phyloP scores from a whole-genome alignment of 1,139 yeast genomes.

The Sugiyamaella japonica region DNA sequence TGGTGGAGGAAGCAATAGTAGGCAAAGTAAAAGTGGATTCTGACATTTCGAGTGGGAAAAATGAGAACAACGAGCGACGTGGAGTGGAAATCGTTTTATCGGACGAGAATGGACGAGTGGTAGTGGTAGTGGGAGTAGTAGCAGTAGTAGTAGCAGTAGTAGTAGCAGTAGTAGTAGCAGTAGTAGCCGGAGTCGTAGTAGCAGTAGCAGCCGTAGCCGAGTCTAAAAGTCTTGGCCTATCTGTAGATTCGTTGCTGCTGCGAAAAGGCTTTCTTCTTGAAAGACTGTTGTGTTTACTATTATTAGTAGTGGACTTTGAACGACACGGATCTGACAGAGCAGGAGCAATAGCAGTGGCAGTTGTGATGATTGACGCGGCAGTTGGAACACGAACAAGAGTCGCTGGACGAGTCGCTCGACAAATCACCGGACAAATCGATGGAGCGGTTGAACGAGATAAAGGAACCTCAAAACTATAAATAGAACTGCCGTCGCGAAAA shows the following conservation, averaged over 20 bases:
- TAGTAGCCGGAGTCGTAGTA: not conserved
- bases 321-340: not conserved
- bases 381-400: not conserved
- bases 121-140: not conserved
- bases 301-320: not conserved
- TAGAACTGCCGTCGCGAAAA: not conserved
- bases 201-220: not conserved
- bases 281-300: constrained; percentile 1
- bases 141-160: not conserved
- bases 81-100: not conserved
- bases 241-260: not conserved
- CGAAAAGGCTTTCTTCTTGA: not conserved
- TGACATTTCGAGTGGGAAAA: not conserved
- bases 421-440: too few species aligned
- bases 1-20: not conserved
- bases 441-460: not conserved
- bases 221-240: not conserved
- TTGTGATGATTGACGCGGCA: constrained; percentile 1
- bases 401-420: too few species aligned
- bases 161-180: not conserved
- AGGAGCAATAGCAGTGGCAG: constrained; percentile 4
- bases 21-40: not conserved
- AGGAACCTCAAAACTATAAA: not conserved
- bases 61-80: not conserved
- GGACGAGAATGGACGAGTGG: not conserved